Base-by-base conservation (phyloP, 768 basidiomycete species). In the Tylopilus subfusipes region DNA sequence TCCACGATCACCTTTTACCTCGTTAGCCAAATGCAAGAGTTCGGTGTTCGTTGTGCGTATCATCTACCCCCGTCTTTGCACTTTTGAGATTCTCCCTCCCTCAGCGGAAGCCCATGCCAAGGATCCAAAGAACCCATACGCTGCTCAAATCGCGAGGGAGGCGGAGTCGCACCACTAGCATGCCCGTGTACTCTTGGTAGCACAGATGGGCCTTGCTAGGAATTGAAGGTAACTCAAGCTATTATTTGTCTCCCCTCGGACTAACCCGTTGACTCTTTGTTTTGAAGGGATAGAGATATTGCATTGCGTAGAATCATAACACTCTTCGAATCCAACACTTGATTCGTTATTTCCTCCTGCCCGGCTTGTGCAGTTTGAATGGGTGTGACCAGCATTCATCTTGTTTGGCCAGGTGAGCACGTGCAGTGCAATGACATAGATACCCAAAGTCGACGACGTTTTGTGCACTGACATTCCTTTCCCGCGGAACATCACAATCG, bases 121-220 rank as follows among this genome's bases (percentile, higher is more conserved):
- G 62, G 87, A 92, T 68, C 82, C 90, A 31, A 83, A 83, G 67
- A 93, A 93, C 78, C 90, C 90, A 34, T 89, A 90, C 72, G 86
- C 85, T 11, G 83, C 83, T 22, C 80, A 86, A 65, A 82, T 91
- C 53, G 87, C 90, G 50, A 83, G 81, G 68, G 80, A 87, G 68
- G 58, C 61, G 2, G 74, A 86, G 67, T 64, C 63, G n/a, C 76
- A 76, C 46, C 75, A 77, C 34, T 75, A 68, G 60, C 38, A 43
- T 42, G 10, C 36, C 29, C 5, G 31, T 31, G 18, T 33, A 25
- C 4, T 40, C n/a, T 4, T 19, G 38, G 22, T 27, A 29, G 34
- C 10, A 3, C 14, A 24, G n/a, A 25, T 4, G 22, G 22, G 25
- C 13, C 38, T 54, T 12, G 11, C 43, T 54, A 43, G 36, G 57